Evolutionary conservation across 2,329 filamentous ascomycete species (phyloP).

Genomic region (Ophiosphaerella narmari): DNA sequence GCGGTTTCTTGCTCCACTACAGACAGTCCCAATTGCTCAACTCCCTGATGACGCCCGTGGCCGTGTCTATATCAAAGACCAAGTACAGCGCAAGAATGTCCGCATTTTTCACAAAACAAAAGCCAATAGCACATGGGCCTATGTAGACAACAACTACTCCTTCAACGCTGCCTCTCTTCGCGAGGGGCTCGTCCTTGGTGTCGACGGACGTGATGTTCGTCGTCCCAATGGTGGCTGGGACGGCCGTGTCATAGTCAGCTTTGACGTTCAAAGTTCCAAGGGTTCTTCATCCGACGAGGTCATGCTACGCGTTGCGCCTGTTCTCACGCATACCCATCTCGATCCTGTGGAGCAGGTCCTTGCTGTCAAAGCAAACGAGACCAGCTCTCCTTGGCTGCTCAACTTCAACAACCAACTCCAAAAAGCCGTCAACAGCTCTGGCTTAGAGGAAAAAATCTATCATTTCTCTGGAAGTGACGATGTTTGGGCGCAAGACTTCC

Average conservation of each 20-base stretch:
- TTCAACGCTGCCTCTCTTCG: constrained; percentile 36
- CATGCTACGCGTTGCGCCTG: constrained; percentile 43
- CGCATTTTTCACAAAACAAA: background rate
- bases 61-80: no score
- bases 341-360: constrained; percentile 36
- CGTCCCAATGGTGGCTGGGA: constrained; percentile 4
- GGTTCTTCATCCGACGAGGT: constrained; percentile 28
- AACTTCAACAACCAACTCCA: constrained; percentile 9
- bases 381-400: constrained; percentile 1
- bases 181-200: constrained; percentile 40
- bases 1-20: constrained; percentile 38
- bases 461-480: constrained; percentile 34
- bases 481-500: constrained; percentile 48
- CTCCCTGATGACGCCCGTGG: background rate
- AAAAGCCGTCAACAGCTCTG: constrained; percentile 6
- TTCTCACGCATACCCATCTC: constrained; percentile 47
- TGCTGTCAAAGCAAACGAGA: constrained; percentile 10
- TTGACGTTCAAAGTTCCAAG: constrained; percentile 31
- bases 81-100: no score
- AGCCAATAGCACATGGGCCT: constrained; percentile 24
- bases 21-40: constrained; percentile 26
- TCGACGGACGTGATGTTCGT: constrained; percentile 43
- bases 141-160: constrained; percentile 26
- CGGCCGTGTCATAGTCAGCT: constrained; percentile 12
- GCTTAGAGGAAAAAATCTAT: constrained; percentile 8